Evolutionary conservation across 108 stramenopile species (phyloP), one percentile per base, ranked within the genome.

Genomic region (Nannochloropsis gaditana): DNA sequence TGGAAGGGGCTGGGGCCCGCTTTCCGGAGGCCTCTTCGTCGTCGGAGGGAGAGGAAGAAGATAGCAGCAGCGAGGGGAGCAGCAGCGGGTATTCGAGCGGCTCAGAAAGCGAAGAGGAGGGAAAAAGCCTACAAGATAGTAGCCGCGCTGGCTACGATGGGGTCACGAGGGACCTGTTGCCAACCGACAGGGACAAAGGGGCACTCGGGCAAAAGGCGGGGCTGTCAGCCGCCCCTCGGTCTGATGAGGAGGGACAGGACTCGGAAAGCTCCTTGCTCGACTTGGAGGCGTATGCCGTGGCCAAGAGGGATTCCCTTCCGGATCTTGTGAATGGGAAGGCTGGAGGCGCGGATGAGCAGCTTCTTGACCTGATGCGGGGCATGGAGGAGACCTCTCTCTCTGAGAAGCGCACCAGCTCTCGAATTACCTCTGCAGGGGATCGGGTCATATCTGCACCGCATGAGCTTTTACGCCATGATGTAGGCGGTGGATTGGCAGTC

Each of bases 401-500:
- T 6, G n/a, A 4, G 19, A 73, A n/a, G 19, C 15, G 41, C 81
- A 81, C 80, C 41, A 47, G 44, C 21, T 9, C 50, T 5, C 41
- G 43, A 43, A 47, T 81, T 15, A 47, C 45, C 21, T 44, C 84
- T 11, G 84, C 79, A 19, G 79, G 79, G 3, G 84, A 84, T 44
- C 5, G 79, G 10, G 81, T 45, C 45, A 47, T 83, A 45, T 86
- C 86, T 6, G 82, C 79, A 15, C 82, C 86, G 79, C 83, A 79
- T 5, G 79, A 79, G 80, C 80, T 87, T 19, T 44, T 87, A 31
- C 86, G 83, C 44, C 86, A 83, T 21, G 82, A 87, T 44, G 79
- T 83, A 5, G 82, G 83, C 42, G 86, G 86, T 44, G 86, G 86
- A 3, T 47, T 87, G 41, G 44, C 83, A 42, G 86, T 87, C 42